phyloP scores from a whole-genome alignment of 306 rosid genomes.

The Fragaria nilgerrensis region DNA sequence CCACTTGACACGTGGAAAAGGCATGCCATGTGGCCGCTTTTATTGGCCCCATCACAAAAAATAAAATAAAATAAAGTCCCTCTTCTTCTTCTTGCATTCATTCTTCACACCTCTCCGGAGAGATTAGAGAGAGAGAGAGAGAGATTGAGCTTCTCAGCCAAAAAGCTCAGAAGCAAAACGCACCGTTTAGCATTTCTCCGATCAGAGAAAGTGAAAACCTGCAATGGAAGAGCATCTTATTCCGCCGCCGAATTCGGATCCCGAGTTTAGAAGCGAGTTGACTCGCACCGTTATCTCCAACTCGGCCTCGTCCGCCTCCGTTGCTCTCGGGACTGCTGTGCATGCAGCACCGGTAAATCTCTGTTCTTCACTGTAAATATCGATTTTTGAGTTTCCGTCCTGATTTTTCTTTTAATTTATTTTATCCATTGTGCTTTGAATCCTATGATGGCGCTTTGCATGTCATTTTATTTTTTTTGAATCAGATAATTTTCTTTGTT shows the following conservation, averaged over 20 bases:
- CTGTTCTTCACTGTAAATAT: neutral
- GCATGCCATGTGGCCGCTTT: constrained; percentile 67
- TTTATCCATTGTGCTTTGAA: neutral
- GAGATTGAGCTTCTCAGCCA: constrained; percentile 41
- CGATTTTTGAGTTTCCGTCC: neutral
- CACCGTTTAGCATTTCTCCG: constrained; percentile 12
- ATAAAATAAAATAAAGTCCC: neutral
- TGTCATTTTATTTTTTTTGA: neutral
- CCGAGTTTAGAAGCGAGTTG: constrained; percentile 28
- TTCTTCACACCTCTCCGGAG: neutral
- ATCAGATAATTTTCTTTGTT: neutral
- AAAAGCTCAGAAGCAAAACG: constrained; percentile 4
- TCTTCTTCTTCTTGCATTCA: neutral
- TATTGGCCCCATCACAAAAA: constrained; percentile 20
- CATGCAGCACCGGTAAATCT: constrained; percentile 49
- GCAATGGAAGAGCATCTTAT: constrained; percentile 35
- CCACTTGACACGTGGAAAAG: constrained; percentile 77
- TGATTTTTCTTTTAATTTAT: constrained; percentile 9
- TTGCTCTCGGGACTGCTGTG: constrained; percentile 25
- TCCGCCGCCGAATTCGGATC: constrained; percentile 43
- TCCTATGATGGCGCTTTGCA: constrained; percentile 16
- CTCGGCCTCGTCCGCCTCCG: constrained; percentile 30
- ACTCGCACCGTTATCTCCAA: constrained; percentile 35
- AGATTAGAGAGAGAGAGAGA: neutral
- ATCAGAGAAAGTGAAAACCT: constrained; percentile 1